Evolutionary conservation across 169 alveolate species (phyloP).

Genomic region (Cytauxzoon felis): DNA sequence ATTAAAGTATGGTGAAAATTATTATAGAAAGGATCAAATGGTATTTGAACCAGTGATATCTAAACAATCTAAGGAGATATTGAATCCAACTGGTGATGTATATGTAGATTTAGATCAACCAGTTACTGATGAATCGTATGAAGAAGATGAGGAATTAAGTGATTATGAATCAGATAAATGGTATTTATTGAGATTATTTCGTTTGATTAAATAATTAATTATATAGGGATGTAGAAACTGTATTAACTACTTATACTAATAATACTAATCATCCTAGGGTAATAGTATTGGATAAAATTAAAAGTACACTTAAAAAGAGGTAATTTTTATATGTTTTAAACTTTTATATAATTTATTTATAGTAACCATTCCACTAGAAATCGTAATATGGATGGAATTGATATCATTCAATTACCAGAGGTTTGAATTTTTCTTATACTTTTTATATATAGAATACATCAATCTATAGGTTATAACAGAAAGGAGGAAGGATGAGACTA

Average conservation of each 20-base stretch:
- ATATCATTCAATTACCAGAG: slow-evolving; percentile 17
- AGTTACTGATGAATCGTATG: too few species aligned
- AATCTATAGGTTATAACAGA: slow-evolving; percentile 41
- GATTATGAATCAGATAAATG: too few species aligned
- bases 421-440: neutral
- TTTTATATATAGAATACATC: neutral
- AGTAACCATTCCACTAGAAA: too few species aligned
- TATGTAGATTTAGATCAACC: too few species aligned
- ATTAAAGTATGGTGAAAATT: too few species aligned
- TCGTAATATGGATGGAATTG: slow-evolving; percentile 13
- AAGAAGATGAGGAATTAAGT: too few species aligned
- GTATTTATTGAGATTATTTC: too few species aligned
- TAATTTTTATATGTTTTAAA: too few species aligned
- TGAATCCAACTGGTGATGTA: slow-evolving; percentile 33
- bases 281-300: slow-evolving; percentile 33
- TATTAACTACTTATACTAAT: slow-evolving; percentile 73
- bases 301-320: neutral
- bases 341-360: too few species aligned
- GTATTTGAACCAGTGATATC: too few species aligned
- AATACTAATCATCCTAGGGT: slow-evolving; percentile 71
- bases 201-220: neutral
- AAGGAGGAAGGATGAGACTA: slow-evolving; percentile 72
- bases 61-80: too few species aligned
- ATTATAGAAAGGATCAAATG: too few species aligned
- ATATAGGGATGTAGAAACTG: slow-evolving; percentile 72